Percentiles rank a stretch among this genome's conserved stretches.
These are phyloP conservation scores for Pilobolus umbonatus DNA, from an alignment of 192 early-diverging fungal genomes.

Conservation along the genomic window DNA sequence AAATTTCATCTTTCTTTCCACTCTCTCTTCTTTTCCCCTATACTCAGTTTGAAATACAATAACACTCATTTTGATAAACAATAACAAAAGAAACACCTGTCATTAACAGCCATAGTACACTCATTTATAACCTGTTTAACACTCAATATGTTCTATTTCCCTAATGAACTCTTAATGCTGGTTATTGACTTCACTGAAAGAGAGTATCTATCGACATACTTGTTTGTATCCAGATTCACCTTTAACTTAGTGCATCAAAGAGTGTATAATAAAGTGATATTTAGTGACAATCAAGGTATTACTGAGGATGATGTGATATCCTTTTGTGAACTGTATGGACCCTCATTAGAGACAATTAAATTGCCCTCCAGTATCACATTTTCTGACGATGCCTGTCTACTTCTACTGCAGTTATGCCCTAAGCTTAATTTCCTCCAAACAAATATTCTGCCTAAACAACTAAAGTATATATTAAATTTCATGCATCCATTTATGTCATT, in stretches of 20 bases:
- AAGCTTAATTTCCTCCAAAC: conserved; percentile 20
- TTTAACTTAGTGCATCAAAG: conserved; percentile 12
- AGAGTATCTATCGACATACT: not conserved
- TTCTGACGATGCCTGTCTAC: conserved; percentile 9
- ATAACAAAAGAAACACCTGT: no score
- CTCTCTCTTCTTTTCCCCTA: no score
- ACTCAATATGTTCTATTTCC: conserved; percentile 13
- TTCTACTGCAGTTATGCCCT: conserved; percentile 17
- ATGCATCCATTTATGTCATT: conserved; percentile 13
- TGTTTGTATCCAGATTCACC: conserved; percentile 20
- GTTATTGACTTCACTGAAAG: conserved; percentile 8
- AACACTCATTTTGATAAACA: no score
- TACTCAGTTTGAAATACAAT: no score
- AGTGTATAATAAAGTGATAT: conserved; percentile 18
- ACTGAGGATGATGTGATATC: conserved; percentile 13
- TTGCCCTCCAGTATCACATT: conserved; percentile 10
- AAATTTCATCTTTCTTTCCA: no score
- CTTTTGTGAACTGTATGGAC: conserved; percentile 24
- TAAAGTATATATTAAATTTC: conserved; percentile 1
- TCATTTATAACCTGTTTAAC: no score
- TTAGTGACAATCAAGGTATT: conserved; percentile 11
- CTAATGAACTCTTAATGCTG: conserved; percentile 28
- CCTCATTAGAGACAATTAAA: conserved; percentile 16
- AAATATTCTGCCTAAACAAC: conserved; percentile 18
- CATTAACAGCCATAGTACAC: no score